Percentiles rank a stretch among this genome's conserved stretches.
These are phyloP conservation scores for Pichia sp. DNA, from an alignment of 1,139 yeast genomes.

Conservation along the genomic window DNA sequence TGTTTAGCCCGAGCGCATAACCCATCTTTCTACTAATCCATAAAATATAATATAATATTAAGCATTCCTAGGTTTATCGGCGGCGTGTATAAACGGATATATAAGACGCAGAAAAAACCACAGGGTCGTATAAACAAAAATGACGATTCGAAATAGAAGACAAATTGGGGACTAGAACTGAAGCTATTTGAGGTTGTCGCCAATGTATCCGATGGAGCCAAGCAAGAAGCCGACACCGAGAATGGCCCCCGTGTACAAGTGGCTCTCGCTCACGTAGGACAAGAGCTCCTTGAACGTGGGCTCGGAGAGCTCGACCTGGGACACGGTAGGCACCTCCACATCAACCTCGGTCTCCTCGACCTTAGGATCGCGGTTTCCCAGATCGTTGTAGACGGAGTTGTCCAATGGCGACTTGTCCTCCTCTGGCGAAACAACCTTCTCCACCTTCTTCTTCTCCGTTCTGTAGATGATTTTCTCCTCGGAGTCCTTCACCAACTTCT, in stretches of 20 bases:
- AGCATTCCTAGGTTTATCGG: not conserved
- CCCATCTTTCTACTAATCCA: too few relatives aligned
- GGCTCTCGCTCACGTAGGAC: constrained; percentile 33
- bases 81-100: not conserved
- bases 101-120: not conserved
- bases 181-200: constrained; percentile 36
- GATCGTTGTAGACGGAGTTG: constrained; percentile 47
- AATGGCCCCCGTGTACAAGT: constrained; percentile 38
- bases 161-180: not conserved
- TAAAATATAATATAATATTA: too few relatives aligned
- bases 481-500: constrained; percentile 22
- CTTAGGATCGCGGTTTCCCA: constrained; percentile 34
- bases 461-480: constrained; percentile 19
- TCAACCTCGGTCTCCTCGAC: constrained; percentile 26
- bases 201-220: constrained; percentile 46
- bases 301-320: constrained; percentile 20
- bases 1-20: too few relatives aligned
- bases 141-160: not conserved
- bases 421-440: constrained; percentile 19
- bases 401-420: constrained; percentile 42
- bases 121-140: not conserved
- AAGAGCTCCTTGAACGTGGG: constrained; percentile 34
- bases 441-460: constrained; percentile 24
- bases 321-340: constrained; percentile 37
- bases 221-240: constrained; percentile 42